Evolutionary conservation across 176 grass and related monocot genomes (phyloP), one percentile per base, ranked within the genome.

Genomic region (Puccinellia tenuiflora): DNA sequence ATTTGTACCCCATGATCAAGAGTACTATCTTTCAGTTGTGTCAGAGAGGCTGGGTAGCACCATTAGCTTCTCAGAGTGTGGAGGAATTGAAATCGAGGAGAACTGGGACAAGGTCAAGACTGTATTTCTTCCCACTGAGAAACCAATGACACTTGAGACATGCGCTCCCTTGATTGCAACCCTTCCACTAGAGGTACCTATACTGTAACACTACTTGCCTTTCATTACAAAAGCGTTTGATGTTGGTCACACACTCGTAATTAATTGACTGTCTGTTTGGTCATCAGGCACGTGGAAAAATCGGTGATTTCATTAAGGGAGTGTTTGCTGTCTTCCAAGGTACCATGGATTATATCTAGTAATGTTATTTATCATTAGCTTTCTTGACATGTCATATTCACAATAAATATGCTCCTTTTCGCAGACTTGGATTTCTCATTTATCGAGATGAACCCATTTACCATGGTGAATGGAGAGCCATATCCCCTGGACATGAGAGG

Each of bases 61-160:
- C 85, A 92, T 98, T 63, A 92, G 96, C 79, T 98, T 98, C 89
- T 98, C 96, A 0, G 91, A 98, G 50, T 98, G 93, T 33, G 96
- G 96, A 33, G 96, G 96, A 5, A 90, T 98, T 54, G 96, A 98
- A 60, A 95, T 98, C 1, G 96, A 98, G 60, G 96, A 95, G 73
- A 98, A 98, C 80, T 98, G 96, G 96, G 96, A 92, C 73, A 98
- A 98, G 89, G 96, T 98, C 50, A 98, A 93, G 89, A 95, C 80
- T 18, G 83, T 98, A 14, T 93, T 90, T 81, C 91, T 98, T 24
- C 83, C 96, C 3, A 81, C 87, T 0, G 92, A 98, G 77, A 98
- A 89, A 78, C 76, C 87, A 43, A 75, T 98, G 86, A 90, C 89
- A 33, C 77, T 76, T 31, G 91, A 98, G 34, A 67, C 91, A 22